A percentile compares a stretch with the other conserved stretches of the same genome.
Evolutionary conservation across 2,329 filamentous ascomycete species (phyloP).

Genomic region (Magnaporthiopsis incrustans): DNA sequence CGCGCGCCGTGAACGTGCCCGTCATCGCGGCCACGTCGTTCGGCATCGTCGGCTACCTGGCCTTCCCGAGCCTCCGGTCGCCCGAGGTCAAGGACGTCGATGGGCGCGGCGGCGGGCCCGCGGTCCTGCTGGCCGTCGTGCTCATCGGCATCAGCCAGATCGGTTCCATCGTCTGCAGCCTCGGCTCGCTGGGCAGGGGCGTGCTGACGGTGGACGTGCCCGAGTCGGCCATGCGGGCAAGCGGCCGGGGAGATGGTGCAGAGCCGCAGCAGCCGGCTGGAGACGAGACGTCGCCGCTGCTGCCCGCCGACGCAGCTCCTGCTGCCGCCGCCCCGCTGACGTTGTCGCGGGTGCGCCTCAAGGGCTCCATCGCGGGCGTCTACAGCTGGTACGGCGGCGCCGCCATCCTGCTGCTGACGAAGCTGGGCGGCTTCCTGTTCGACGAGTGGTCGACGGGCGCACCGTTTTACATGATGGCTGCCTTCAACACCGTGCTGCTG

Average conservation of each 20-base stretch:
- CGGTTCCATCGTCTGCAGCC: slow-evolving; percentile 88
- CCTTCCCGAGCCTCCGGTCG: slow-evolving; percentile 67
- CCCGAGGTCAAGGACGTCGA: slow-evolving; percentile 62
- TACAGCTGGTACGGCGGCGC: slow-evolving; percentile 87
- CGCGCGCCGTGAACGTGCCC: slow-evolving; percentile 55
- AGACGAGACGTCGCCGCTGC: slow-evolving; percentile 32
- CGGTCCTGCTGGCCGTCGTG: slow-evolving; percentile 68
- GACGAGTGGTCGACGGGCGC: slow-evolving; percentile 65
- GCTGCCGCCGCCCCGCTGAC: slow-evolving; percentile 13
- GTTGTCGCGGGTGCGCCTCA: slow-evolving; percentile 53
- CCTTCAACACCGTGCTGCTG: slow-evolving; percentile 71
- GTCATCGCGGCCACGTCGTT: slow-evolving; percentile 62
- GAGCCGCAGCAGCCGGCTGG: slow-evolving; percentile 12
- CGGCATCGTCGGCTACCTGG: slow-evolving; percentile 70
- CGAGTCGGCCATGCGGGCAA: slow-evolving; percentile 17
- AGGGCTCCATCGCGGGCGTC: slow-evolving; percentile 89
- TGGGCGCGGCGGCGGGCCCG: slow-evolving; percentile 57
- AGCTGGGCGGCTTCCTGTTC: slow-evolving; percentile 80
- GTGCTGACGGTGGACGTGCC: slow-evolving; percentile 51
- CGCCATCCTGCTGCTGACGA: slow-evolving; percentile 85
- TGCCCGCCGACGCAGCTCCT: slow-evolving; percentile 18
- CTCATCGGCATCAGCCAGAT: slow-evolving; percentile 91
- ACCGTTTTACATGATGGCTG: slow-evolving; percentile 91
- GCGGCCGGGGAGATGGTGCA: slow-evolving; percentile 8
- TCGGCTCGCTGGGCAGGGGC: slow-evolving; percentile 78